Percentiles rank a stretch among this genome's conserved stretches.
Conservation (phyloP, 2,329 filamentous ascomycete species). For the Pseudophaeomoniella oleicola region DNA sequence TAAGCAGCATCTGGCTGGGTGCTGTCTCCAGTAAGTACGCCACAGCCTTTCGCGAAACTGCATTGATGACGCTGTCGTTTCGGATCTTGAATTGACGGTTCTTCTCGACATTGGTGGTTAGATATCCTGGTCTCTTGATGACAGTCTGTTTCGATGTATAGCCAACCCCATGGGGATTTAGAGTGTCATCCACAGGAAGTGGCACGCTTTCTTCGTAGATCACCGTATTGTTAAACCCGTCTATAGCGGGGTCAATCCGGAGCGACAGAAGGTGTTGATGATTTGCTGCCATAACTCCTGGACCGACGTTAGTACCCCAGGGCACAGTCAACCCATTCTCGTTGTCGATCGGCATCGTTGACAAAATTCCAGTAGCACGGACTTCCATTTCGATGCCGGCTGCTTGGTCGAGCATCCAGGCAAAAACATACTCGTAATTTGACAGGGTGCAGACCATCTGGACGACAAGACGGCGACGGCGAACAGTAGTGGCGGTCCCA, state of each 20-base stretch:
- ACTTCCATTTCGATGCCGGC: constrained; percentile 54
- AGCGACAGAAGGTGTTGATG: constrained; percentile 57
- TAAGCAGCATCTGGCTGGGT: constrained; percentile 33
- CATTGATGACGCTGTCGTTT: constrained; percentile 29
- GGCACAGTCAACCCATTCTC: too few relatives aligned
- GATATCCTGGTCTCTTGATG: constrained; percentile 30
- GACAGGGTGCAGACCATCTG: constrained; percentile 58
- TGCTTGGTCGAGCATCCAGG: constrained; percentile 58
- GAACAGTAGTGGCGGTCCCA: constrained; percentile 45
- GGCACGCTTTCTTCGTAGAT: constrained; percentile 39
- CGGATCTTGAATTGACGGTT: constrained; percentile 34
- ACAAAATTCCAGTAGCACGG: constrained; percentile 53
- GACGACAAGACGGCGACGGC: constrained; percentile 50
- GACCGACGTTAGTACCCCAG: constrained; percentile 49
- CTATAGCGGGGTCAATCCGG: constrained; percentile 51
- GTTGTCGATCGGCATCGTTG: constrained; percentile 52
- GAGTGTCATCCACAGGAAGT: constrained; percentile 32
- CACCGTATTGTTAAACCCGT: constrained; percentile 39
- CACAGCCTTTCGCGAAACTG: constrained; percentile 26
- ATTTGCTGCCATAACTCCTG: constrained; percentile 51
- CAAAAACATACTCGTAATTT: constrained; percentile 62
- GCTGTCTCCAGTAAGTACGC: constrained; percentile 34
- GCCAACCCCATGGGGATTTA: constrained; percentile 47
- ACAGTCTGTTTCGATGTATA: constrained; percentile 39
- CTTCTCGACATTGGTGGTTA: constrained; percentile 37